Evolutionary conservation across 2,329 filamentous ascomycete species (phyloP), one percentile per base, ranked within the genome.

Genomic region (Dothidotthia symphoricarpi): DNA sequence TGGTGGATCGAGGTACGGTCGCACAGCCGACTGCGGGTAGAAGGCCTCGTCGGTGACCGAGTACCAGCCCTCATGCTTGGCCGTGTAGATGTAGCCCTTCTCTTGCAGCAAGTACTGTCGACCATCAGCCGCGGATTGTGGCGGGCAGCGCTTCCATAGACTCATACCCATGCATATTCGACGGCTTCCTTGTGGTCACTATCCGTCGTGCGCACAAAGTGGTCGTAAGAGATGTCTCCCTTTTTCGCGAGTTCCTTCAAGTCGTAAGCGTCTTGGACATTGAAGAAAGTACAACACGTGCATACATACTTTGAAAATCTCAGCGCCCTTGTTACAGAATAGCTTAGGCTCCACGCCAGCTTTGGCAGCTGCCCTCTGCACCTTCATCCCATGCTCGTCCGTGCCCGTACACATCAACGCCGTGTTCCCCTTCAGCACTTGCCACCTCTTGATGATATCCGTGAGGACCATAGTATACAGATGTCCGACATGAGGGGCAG

Each of bases 331-430:
- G 68, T 97, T 89, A 69, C 91, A 97, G 52, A 97, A 90, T n/a
- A 83, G 74, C 64, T 91, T 86, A 0, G 89, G 84, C 0, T 83
- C 76, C 35, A 85, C 76, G 3, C 80, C 80, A 11, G 86, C 81
- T 51, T 81, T 79, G 6, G 76, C 73, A 1, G 93, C 88, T 0
- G 91, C 91, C 65, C 83, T 85, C 66, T 98, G 93, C 15, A 97
- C 85, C 70, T 98, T 98, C 80, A 96, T 86, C 28, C 93, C 93
- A 72, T 98, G 91, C 68, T 98, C 93, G 65, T 98, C 93, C 24
- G 90, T 97, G 41, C 93, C 93, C 1, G 93, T 98, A 55, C 85
- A 83, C 11, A 98, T 73, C 47, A 88, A 75, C 3, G 90, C 85
- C 31, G 76, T 70, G 19, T 80, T 71, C 25, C 87, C 87, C 43